Percentiles rank a stretch among this genome's conserved stretches.
These are phyloP conservation scores for Fusarium phyllophilum DNA, from an alignment of 2,329 filamentous ascomycete species.

Conservation along the genomic window DNA sequence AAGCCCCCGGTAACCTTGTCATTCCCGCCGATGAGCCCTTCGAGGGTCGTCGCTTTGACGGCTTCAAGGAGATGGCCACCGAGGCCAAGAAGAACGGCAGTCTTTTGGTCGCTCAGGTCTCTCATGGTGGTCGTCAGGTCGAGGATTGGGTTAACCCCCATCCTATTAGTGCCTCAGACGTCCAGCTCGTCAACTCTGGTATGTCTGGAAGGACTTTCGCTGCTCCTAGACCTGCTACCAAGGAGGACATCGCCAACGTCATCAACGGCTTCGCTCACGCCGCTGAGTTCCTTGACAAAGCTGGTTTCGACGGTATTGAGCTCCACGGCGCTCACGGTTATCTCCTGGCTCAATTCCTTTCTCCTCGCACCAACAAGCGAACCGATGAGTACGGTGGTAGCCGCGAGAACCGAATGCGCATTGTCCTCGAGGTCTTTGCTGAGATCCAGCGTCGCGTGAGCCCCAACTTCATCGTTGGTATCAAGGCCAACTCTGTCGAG, in stretches of 20 bases:
- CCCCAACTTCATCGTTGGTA: slow-evolving; percentile 56
- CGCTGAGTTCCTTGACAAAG: slow-evolving; percentile 54
- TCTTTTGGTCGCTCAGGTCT: slow-evolving; percentile 22
- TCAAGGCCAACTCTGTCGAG: slow-evolving; percentile 66
- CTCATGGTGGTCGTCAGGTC: slow-evolving; percentile 30
- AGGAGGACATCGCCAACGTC: slow-evolving; percentile 22
- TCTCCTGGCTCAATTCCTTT: slow-evolving; percentile 60
- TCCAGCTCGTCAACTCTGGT: slow-evolving; percentile 64
- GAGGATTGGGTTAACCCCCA: slow-evolving; percentile 31
- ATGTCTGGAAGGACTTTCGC: slow-evolving; percentile 55
- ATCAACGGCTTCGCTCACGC: slow-evolving; percentile 46
- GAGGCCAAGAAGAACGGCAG: slow-evolving; percentile 18
- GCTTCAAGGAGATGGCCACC: slow-evolving; percentile 22
- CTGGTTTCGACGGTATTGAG: slow-evolving; percentile 31
- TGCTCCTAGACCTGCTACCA: slow-evolving; percentile 44
- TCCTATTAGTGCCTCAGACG: slow-evolving; percentile 61
- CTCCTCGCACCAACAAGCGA: slow-evolving; percentile 57
- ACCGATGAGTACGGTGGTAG: slow-evolving; percentile 60
- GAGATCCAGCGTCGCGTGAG: slow-evolving; percentile 58
- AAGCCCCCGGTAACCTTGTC: slow-evolving; percentile 18
- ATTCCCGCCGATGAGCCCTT: slow-evolving; percentile 14
- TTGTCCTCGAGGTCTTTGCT: slow-evolving; percentile 55
- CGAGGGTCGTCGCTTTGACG: slow-evolving; percentile 23
- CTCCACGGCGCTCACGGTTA: slow-evolving; percentile 50
- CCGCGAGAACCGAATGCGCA: slow-evolving; percentile 56